Evolutionary conservation across 495 filamentous ascomycete genomes (phyloP), one percentile per base, ranked within the genome.

Genomic region (Aspergillus homomorphus): DNA sequence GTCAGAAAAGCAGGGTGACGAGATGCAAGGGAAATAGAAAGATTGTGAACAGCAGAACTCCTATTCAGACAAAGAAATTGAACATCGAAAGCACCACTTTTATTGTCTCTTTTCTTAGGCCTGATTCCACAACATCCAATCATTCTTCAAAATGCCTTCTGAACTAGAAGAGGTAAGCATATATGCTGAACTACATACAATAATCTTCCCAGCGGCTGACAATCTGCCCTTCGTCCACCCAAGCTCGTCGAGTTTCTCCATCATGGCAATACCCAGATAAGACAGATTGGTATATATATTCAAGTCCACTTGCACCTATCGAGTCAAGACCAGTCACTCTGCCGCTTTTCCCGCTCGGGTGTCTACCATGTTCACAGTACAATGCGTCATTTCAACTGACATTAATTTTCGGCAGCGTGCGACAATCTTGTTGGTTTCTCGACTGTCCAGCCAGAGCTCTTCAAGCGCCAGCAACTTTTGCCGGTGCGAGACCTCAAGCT

Each of bases 161-260:
- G 88, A 92, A 78, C 71, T 92, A 42, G 89, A 94, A 73, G 90
- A 94, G 73, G 90, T 93, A 72, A 51, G 67, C 50, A n/a, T 20
- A 44, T n/a, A 44, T n/a, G n/a, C 19, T 38, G 22, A 2, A 20
- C 24, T 43, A 26, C 41, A 4, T 18, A 45, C 12, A 22, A 24
- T 15, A 45, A n/a, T 15, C 22, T 22, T 15, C 3, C 28, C 6
- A 3, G 4, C 22, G 46, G 46, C 41, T 59, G 23, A 20, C 44
- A 22, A n/a, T 42, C 49, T 43, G 16, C 16, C 5, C 21, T 55
- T 46, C 33, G 8, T 12, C 10, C 33, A 6, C 15, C 38, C 63
- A 96, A n/a, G 92, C 84, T 97, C 46, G 92, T 95, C 57, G 91
- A 91, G 63, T 96, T 97, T 66, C 88, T 97, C 30, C 88, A 90